Evolutionary conservation across 805 yeast species (phyloP).

Genomic region (Lachancea quebecensis): DNA sequence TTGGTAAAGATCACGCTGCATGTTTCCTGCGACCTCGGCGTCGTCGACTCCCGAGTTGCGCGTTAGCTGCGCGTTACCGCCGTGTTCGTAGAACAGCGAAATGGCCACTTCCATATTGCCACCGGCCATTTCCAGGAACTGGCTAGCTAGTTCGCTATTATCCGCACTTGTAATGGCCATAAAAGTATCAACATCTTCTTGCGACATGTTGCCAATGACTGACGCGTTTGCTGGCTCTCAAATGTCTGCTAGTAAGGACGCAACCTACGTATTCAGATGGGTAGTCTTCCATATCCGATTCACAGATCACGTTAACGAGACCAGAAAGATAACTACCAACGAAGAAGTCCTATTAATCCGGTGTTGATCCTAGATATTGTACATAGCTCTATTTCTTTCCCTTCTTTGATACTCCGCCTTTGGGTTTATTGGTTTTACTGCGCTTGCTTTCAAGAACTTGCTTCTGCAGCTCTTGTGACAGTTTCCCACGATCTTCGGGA

Average conservation of each 20-base stretch:
- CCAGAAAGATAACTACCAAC: background rate
- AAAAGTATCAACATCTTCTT: conserved; percentile 60
- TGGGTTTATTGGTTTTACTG: background rate
- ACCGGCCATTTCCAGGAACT: conserved; percentile 72
- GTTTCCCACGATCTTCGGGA: conserved; percentile 1
- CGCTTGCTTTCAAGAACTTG: too few species aligned
- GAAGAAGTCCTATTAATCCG: background rate
- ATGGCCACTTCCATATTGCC: conserved; percentile 79
- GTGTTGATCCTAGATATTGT: background rate
- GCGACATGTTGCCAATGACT: conserved; percentile 23
- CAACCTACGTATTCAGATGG: background rate
- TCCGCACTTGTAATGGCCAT: conserved; percentile 75
- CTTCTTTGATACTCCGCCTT: background rate
- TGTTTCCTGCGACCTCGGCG: conserved; percentile 51
- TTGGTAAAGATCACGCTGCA: conserved; percentile 58
- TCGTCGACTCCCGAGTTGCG: conserved; percentile 31
- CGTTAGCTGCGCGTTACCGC: conserved; percentile 28
- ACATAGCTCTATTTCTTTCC: background rate
- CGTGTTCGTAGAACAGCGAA: conserved; percentile 70
- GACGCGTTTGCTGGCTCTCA: too few species aligned
- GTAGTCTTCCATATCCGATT: background rate
- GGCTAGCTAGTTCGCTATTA: conserved; percentile 61
- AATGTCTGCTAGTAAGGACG: background rate
- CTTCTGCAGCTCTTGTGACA: background rate
- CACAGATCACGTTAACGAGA: too few species aligned